Conservation (phyloP, 108 stramenopile species). For the Epithemia pelagica region DNA sequence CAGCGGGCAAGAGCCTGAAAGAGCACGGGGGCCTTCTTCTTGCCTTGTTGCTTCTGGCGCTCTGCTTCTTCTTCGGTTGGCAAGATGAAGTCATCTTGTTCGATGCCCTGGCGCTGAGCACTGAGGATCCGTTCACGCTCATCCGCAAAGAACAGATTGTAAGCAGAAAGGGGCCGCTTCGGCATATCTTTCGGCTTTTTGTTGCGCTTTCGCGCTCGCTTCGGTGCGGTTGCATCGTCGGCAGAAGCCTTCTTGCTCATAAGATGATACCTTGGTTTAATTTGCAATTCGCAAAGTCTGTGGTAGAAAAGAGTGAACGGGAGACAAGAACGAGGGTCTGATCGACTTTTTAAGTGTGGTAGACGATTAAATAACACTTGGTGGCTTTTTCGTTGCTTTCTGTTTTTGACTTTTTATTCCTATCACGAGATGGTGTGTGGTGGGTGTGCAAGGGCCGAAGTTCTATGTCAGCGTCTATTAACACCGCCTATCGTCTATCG, state of each 20-base stretch:
- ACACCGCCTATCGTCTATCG: no score
- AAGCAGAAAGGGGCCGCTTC: neutral
- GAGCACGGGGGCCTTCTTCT: neutral
- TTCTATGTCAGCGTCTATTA: no score
- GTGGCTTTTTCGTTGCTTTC: neutral
- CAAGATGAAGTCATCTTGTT: neutral
- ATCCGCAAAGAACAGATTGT: neutral
- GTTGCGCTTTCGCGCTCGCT: neutral
- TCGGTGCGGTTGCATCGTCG: neutral
- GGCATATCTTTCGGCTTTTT: neutral
- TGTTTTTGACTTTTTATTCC: neutral
- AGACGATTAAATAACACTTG: neutral
- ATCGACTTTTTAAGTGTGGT: neutral
- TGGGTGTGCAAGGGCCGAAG: no score
- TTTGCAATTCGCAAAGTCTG: no score
- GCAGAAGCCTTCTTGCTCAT: neutral
- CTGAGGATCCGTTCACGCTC: neutral
- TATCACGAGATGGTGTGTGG: no score
- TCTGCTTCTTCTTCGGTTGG: neutral
- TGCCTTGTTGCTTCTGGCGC: neutral
- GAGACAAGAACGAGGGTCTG: neutral
- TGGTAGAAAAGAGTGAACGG: neutral
- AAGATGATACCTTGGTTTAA: neutral
- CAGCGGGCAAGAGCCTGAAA: slow-evolving; percentile 12
- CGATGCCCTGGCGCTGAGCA: neutral